These are phyloP conservation scores for Mycena chlorophos DNA, from an alignment of 768 basidiomycete genomes.

Conservation along the genomic window DNA sequence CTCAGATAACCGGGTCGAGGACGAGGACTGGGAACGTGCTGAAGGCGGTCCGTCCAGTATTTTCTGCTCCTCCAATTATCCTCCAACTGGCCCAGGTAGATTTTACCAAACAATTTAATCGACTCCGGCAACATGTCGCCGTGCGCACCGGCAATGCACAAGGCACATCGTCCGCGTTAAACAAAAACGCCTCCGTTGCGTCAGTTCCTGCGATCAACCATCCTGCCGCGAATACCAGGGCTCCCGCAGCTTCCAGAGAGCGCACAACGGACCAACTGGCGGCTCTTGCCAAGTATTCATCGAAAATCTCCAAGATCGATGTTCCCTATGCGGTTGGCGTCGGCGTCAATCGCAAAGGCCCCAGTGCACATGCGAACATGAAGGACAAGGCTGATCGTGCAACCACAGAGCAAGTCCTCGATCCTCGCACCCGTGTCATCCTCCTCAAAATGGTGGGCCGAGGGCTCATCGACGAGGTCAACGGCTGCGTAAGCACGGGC, in stretches of 20 bases:
- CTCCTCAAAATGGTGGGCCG: slow-evolving; percentile 95
- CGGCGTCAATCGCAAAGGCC: slow-evolving; percentile 90
- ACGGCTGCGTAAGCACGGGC: slow-evolving; percentile 95
- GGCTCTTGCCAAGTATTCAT: slow-evolving; percentile 73
- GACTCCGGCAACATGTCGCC: slow-evolving; percentile 87
- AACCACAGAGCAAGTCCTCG: slow-evolving; percentile 95
- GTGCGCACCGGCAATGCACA: slow-evolving; percentile 73
- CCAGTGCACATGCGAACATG: slow-evolving; percentile 79
- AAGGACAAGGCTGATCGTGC: slow-evolving; percentile 98
- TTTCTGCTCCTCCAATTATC: neutral
- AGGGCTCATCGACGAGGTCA: slow-evolving; percentile 84
- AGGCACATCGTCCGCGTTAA: slow-evolving; percentile 53
- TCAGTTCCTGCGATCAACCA: slow-evolving; percentile 73
- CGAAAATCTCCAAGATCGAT: slow-evolving; percentile 73
- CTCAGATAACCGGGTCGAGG: slow-evolving; percentile 66
- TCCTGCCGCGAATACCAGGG: slow-evolving; percentile 36
- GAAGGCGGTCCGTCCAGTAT: slow-evolving; percentile 67
- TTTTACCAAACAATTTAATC: slow-evolving; percentile 98
- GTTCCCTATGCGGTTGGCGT: slow-evolving; percentile 66
- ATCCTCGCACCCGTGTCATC: slow-evolving; percentile 91
- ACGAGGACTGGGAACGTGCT: slow-evolving; percentile 87
- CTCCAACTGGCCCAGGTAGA: slow-evolving; percentile 49
- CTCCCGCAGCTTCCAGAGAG: slow-evolving; percentile 48
- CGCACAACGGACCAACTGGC: slow-evolving; percentile 72
- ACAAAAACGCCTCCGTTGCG: slow-evolving; percentile 52